Base-by-base conservation (phyloP, 768 basidiomycete genomes). In the Mycena albidolilacea region DNA sequence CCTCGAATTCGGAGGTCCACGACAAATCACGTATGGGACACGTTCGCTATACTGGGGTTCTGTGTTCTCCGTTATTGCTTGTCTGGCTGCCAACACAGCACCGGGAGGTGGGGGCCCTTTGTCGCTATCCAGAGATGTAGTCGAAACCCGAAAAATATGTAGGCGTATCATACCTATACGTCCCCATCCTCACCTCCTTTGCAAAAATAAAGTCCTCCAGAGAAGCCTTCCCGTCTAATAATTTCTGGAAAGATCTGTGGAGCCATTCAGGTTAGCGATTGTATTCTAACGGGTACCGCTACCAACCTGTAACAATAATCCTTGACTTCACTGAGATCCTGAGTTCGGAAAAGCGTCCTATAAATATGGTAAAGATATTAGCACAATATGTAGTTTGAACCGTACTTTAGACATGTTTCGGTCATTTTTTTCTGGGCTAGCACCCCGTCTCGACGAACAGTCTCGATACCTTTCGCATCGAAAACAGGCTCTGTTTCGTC, bases 401-500 rank as follows among this genome's bases (percentile, higher is more conserved):
- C 87, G 74, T 77, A 97, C 97, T 97, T 98, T 65, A 98, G 81
- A 77, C 92, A 93, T 7, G 87, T 90, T 81, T 99, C 97, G 1
- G 93, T 90, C 91, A 99, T 97, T 84, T 98, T 98, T 77, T 91
- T 89, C 79, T 96, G 95, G 0, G 97, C 98, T 5, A 90, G 89
- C 39, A 98, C 91, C 11, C 96, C 96, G 78, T 99, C 98, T 70
- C 98, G 86, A 7, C 98, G 89, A 39, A 99, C 94, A 1, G 97
- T 98, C 82, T 99, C 98, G 65, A 99, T 98, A 0, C 98, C 98
- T 80, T 99, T 99, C 7, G 97, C 98, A 76, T 99, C 97, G 77
- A 99, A 98, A 0, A 82, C 85, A 2, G 97, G 95, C 58, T 92
- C 91, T 0, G 70, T 80, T 14, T 98, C 95, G 75, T 96, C 94